phyloP scores from a whole-genome alignment of 2,329 filamentous ascomycete genomes.

The Ascochyta lentis region DNA sequence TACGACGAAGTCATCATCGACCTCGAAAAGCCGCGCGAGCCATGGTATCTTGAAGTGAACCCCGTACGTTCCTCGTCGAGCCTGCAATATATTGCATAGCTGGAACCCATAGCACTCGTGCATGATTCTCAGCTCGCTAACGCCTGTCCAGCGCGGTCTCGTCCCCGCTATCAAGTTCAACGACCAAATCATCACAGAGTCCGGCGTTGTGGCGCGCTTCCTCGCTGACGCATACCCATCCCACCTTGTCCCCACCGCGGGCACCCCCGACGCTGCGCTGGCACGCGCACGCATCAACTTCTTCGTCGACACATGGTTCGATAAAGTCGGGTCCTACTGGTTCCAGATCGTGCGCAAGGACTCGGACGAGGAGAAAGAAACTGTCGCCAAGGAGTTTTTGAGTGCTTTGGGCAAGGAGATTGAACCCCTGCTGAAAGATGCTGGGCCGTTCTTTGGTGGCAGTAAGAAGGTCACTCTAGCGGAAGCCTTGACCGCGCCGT shows the following conservation, averaged over 20 bases:
- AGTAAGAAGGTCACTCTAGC: conserved; percentile 68
- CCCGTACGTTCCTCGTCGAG: conserved; percentile 55
- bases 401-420: conserved; percentile 70
- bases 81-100: not conserved
- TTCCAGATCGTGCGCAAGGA: conserved; percentile 57
- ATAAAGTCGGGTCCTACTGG: conserved; percentile 62
- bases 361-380: conserved; percentile 52
- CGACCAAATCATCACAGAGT: conserved; percentile 73
- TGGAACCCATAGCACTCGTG: not conserved
- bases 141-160: conserved; percentile 64
- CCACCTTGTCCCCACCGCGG: conserved; percentile 66
- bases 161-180: conserved; percentile 73
- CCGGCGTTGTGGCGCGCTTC: conserved; percentile 75
- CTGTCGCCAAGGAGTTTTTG: conserved; percentile 59
- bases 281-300: conserved; percentile 71
- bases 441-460: conserved; percentile 55
- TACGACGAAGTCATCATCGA: conserved; percentile 78
- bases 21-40: conserved; percentile 69
- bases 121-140: conserved; percentile 3
- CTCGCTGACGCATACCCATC: conserved; percentile 73
- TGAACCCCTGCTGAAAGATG: conserved; percentile 69
- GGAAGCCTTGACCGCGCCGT: conserved; percentile 73
- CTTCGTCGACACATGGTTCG: conserved; percentile 74
- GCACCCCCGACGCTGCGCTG: conserved; percentile 62
- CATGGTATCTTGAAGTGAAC: conserved; percentile 79